Evolutionary conservation across 2,329 filamentous ascomycete genomes (phyloP), one percentile per base, ranked within the genome.

Genomic region (Cladophialophora yegresii): DNA sequence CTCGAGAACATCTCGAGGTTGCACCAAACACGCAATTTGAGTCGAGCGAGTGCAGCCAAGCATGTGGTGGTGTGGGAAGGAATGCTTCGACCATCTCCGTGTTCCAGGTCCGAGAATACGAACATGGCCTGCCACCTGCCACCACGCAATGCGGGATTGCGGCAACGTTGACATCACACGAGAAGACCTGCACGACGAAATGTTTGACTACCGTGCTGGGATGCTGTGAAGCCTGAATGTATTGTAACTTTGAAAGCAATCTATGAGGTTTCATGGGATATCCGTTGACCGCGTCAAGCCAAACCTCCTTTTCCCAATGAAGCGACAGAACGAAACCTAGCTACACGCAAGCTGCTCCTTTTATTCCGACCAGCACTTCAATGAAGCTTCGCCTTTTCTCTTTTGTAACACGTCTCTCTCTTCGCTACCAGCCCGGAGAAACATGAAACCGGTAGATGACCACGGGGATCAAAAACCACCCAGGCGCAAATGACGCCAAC

Each of bases 401-500:
- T 28, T 50, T 13, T 22, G 47, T 4, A 50, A 1, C 47, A 50
- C 23, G 20, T 28, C 47, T 7, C 26, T 28, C 47, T 7, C 26
- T 50, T 23, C 8, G 20, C 47, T 26, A 22, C 22, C 2, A 26
- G 20, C 23, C 47, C 13, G 47, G 9, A 12, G 3, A 50, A 8
- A 50, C 20, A 26, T 1, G 9, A 28, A 50, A 50, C 13, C 9
- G 22, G 26, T 50, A 13, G 26, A 50, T 12, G 13, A 50, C 1
- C 5, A 23, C 47, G 7, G 13, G 20, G 33, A 62, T 13, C 30
- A 49, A 20, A 63, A 47, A 36, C 61, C 55, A 57, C 50, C 32
- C 20, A 40, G 4, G 58, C 43, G 22, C 32, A 53, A 43, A 57
- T 58, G 61, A 63, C 63, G 63, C 66, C 66, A 23, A 36, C 32